These are phyloP conservation scores for Rhizopus delemar DNA, from an alignment of 371 early-diverging fungal genomes.

Conservation along the genomic window DNA sequence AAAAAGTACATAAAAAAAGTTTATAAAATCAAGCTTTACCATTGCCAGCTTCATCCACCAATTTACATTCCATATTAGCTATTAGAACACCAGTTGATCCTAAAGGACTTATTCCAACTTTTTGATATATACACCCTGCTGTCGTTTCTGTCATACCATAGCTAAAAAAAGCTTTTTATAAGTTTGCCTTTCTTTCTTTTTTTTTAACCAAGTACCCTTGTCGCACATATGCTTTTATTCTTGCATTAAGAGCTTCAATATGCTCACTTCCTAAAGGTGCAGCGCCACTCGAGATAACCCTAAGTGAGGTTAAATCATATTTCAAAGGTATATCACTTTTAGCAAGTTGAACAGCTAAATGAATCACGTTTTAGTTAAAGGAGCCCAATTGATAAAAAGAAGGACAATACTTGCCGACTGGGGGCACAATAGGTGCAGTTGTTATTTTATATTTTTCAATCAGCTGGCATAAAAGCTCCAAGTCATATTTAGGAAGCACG, in stretches of 20 bases:
- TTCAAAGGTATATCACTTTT: conserved; percentile 69
- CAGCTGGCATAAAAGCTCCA: conserved; percentile 53
- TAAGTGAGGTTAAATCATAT: conserved; percentile 67
- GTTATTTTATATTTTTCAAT: conserved; percentile 73
- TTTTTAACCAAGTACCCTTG: conserved; percentile 20
- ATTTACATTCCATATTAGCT: conserved; percentile 67
- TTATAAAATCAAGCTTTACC: conserved; percentile 18
- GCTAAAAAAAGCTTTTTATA: conserved; percentile 37
- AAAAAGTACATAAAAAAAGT: background rate
- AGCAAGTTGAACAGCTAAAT: conserved; percentile 55
- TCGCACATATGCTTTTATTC: conserved; percentile 56
- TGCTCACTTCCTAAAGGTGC: conserved; percentile 77
- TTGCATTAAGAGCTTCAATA: conserved; percentile 44
- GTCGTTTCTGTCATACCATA: conserved; percentile 79
- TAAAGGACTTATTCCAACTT: conserved; percentile 12
- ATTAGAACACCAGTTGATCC: conserved; percentile 73
- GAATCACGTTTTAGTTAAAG: background rate
- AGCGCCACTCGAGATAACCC: conserved; percentile 71
- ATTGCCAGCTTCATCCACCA: conserved; percentile 62
- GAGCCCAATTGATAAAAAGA: background rate
- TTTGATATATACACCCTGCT: conserved; percentile 12
- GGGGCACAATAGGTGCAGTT: conserved; percentile 77
- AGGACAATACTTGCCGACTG: conserved; percentile 50
- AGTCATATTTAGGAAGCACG: conserved; percentile 68
- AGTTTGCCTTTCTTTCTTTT: background rate